Evolutionary conservation across 805 yeast species (phyloP), one percentile per base, ranked within the genome.

Genomic region (Yarrowia phangngaensis): DNA sequence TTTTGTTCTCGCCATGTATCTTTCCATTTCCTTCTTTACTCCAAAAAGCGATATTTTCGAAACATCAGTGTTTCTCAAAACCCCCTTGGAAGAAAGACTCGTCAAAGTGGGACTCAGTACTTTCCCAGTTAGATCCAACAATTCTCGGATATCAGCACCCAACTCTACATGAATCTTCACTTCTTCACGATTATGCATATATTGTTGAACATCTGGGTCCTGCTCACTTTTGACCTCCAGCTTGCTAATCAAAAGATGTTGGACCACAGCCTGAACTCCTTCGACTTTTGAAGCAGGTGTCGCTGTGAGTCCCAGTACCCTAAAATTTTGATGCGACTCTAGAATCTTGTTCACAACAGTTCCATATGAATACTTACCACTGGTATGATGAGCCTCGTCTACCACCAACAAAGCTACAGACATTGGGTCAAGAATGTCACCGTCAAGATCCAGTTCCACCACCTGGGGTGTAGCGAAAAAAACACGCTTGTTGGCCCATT

Each of bases 401-500:
- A 92, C 73, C 2, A 92, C 90, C 33, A 94, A 58, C 47, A 92
- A 76, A 0, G 78, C 82, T 11, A 92, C 70, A 17, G 74, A 73
- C 55, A 78, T 81, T 0, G 97, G 95, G 59, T 86, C 78, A 17
- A 90, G 66, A 1, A 76, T 67, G 0, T 96, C 96, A 28, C 78
- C 68, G 31, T 75, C 71, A 53, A 92, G 69, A 64, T 92, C 99
- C 64, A 88, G 88, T 54, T 87, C 95, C 4, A 92, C 89, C 4
- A 89, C 94, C 59, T 92, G 98, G 0, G 99, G 98, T 0, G 99
- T 92, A 1, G 96, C 79, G 60, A 92, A 92, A 58, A 92, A 85
- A 0, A 94, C 87, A 27, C 88, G 70, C 56, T 82, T 84, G 3
- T 71, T 61, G 13, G 69, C 67, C 97, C 97, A 92, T n/a, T 84